A percentile compares a stretch with the other conserved stretches of the same genome.
These are phyloP conservation scores for Podospora didyma DNA, from an alignment of 495 filamentous ascomycete genomes.

Conservation along the genomic window DNA sequence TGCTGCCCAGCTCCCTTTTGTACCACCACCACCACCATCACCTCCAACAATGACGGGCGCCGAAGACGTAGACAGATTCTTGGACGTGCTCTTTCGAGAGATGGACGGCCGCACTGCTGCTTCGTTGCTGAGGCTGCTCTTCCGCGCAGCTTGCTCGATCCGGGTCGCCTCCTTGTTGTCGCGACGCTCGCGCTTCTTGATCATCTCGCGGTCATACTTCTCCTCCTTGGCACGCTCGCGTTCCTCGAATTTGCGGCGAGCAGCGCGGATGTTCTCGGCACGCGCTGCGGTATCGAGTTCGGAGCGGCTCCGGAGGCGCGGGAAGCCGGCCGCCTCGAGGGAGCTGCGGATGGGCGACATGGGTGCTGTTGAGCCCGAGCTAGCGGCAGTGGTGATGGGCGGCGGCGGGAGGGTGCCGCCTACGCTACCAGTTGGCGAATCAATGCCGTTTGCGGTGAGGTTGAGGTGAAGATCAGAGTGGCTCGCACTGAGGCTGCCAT, in stretches of 20 bases:
- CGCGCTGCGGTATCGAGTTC: conserved; percentile 45
- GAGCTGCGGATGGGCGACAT: conserved; percentile 50
- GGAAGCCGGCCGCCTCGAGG: conserved; percentile 44
- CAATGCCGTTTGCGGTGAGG: conserved; percentile 24
- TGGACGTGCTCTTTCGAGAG: conserved; percentile 36
- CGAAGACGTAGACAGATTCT: conserved; percentile 19
- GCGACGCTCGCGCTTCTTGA: conserved; percentile 45
- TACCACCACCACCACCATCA: neutral
- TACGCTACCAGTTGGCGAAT: conserved; percentile 27
- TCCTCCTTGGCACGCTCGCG: conserved; percentile 53
- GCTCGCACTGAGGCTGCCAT: conserved; percentile 32
- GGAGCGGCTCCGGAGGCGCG: conserved; percentile 48
- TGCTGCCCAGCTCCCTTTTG: neutral
- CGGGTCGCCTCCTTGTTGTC: conserved; percentile 43
- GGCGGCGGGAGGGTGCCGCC: conserved; percentile 8
- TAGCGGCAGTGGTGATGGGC: conserved; percentile 16
- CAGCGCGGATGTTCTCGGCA: conserved; percentile 45
- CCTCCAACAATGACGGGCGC: neutral
- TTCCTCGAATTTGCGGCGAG: conserved; percentile 51
- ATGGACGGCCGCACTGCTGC: conserved; percentile 28
- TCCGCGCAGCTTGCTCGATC: conserved; percentile 35
- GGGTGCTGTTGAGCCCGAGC: conserved; percentile 25
- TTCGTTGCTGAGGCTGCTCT: conserved; percentile 30
- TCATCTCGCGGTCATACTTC: conserved; percentile 52
- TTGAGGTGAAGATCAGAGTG: conserved; percentile 38